Base-by-base conservation (phyloP, 495 filamentous ascomycete genomes). In the Lichenothelia convexa region DNA sequence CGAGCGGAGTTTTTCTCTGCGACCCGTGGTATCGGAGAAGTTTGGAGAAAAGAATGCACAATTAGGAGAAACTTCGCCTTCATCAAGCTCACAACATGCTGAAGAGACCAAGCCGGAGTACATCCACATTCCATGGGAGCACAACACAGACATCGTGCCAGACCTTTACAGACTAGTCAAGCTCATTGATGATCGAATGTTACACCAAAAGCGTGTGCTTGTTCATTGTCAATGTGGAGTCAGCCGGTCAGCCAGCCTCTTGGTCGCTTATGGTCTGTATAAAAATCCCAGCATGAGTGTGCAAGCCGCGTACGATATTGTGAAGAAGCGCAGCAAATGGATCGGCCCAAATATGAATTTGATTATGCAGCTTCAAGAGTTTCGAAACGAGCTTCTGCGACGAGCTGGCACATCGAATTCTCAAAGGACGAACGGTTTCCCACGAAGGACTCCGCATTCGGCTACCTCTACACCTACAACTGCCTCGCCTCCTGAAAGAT, bases 321-420 rank as follows among this genome's bases (percentile, higher is more conserved):
- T 93, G 16, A 93, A 97, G 55, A 65, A 65, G 30, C 78, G 80
- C 50, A 94, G 87, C 50, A 73, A 70, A 44, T 97, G 89, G 89
- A 92, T 97, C 36, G 86, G 85, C 11, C 89, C 89, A 1, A 97
- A 97, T 51, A 97, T 97, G 89, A 84, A 80, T 44, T 62, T 97
- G 24, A 93, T 97, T 55, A 95, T 94, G 59, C 87, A 89, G 54
- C 64, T 97, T 34, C 87, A 91, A 26, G 89, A 97, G 50, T 97
- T 93, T 57, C 70, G 80, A 41, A 73, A 73, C 44, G 70, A 74
- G 42, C 58, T 84, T 6, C 46, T 65, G 3, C 68, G 65, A 45
- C 31, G 39, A 6, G 52, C 46, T 17, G 39, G 37, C 13, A 30
- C 23, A 27, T 15, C 38, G 8, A 8, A 27, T 27, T n/a, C 18